Conservation (phyloP, 371 early-diverging fungal genomes). For the Circinella umbellata region DNA sequence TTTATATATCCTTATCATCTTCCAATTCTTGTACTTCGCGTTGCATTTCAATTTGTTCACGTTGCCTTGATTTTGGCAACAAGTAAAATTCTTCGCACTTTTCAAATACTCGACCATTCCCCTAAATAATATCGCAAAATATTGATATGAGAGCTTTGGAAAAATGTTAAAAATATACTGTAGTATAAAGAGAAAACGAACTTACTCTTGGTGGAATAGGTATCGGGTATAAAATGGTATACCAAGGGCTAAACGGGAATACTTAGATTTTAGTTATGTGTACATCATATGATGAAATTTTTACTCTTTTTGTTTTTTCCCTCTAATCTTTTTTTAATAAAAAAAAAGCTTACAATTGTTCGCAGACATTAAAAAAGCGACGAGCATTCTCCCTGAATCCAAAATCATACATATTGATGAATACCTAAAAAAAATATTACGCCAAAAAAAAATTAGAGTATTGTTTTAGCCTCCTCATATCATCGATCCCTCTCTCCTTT, state of each 20-base stretch:
- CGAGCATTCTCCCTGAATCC: slow-evolving; percentile 52
- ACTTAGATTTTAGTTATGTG: background rate
- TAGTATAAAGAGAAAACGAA: background rate
- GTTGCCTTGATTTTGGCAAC: slow-evolving; percentile 42
- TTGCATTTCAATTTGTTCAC: slow-evolving; percentile 38
- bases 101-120: slow-evolving; percentile 47
- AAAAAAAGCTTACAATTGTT: slow-evolving; percentile 36
- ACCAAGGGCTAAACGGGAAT: slow-evolving; percentile 51
- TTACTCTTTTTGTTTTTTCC: background rate
- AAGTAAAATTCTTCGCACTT: slow-evolving; percentile 53
- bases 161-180: background rate
- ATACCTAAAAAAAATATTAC: slow-evolving; percentile 25
- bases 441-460: too few species aligned
- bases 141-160: too few species aligned
- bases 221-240: slow-evolving; percentile 57
- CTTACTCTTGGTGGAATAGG: slow-evolving; percentile 58
- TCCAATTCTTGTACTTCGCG: slow-evolving; percentile 48
- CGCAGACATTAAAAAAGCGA: slow-evolving; percentile 59
- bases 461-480: too few species aligned
- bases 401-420: slow-evolving; percentile 66
- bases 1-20: slow-evolving; percentile 47
- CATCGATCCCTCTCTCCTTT: too few species aligned
- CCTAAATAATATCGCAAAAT: slow-evolving; percentile 16
- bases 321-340: background rate
- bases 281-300: background rate